A percentile compares a stretch with the other conserved stretches of the same genome.
Evolutionary conservation across 106 monocot species (phyloP).

Genomic region (Acanthochlamys bracteata): DNA sequence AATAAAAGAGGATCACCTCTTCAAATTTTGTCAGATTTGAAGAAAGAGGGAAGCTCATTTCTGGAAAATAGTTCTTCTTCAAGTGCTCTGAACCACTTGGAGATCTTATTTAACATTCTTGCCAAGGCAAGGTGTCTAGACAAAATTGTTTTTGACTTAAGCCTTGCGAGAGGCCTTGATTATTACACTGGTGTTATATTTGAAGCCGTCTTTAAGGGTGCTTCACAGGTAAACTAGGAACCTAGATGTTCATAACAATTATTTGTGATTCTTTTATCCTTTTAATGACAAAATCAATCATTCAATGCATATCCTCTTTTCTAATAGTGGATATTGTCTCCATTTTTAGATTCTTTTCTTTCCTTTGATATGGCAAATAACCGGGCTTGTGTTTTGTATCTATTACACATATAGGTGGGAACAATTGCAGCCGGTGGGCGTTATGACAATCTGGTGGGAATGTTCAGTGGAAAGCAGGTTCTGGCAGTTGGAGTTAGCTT

Average conservation of each 20-base stretch:
- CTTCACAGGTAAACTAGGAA: slow-evolving; percentile 57
- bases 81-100: slow-evolving; percentile 66
- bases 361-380: too few species aligned
- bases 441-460: slow-evolving; percentile 95
- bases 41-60: slow-evolving; percentile 51
- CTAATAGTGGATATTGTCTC: too few species aligned
- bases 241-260: background rate
- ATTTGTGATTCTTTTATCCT: background rate
- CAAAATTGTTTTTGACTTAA: slow-evolving; percentile 90
- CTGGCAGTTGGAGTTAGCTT: slow-evolving; percentile 96
- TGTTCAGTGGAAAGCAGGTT: slow-evolving; percentile 97
- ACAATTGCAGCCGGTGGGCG: slow-evolving; percentile 97
- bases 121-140: slow-evolving; percentile 56
- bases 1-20: slow-evolving; percentile 75
- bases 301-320: background rate
- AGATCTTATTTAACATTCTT: slow-evolving; percentile 73
- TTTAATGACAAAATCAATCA: background rate
- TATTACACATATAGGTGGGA: slow-evolving; percentile 52
- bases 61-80: slow-evolving; percentile 48
- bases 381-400: too few species aligned
- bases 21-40: slow-evolving; percentile 64
- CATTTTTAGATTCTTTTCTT: too few species aligned
- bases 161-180: slow-evolving; percentile 97
- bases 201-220: slow-evolving; percentile 87
- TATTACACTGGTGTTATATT: slow-evolving; percentile 98